These are phyloP conservation scores for Eremochloa ophiuroides DNA, from an alignment of 176 grass and related monocot species.

Conservation along the genomic window DNA sequence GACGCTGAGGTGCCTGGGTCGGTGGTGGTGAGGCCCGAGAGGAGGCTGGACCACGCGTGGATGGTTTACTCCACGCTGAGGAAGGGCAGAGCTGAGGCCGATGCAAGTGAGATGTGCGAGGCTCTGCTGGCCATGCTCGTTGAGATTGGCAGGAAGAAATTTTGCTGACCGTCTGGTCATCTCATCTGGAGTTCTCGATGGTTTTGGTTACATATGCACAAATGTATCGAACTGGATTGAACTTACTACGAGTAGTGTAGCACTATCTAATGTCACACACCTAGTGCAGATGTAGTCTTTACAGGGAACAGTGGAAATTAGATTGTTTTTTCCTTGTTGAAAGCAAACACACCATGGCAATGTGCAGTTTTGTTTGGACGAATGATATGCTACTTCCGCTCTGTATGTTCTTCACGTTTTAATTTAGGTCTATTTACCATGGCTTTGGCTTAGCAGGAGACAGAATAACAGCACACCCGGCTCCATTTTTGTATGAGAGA, in stretches of 20 bases:
- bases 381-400: neutral
- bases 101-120: constrained; percentile 79
- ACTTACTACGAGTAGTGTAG: neutral
- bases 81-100: constrained; percentile 44
- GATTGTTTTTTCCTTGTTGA: neutral
- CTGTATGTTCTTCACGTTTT: neutral
- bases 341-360: neutral
- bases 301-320: neutral
- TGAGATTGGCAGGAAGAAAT: constrained; percentile 46
- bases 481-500: too few relatives aligned
- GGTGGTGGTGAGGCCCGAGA: constrained; percentile 64
- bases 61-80: constrained; percentile 66
- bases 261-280: neutral
- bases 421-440: neutral
- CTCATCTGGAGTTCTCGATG: neutral
- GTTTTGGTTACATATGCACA: neutral
- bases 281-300: neutral
- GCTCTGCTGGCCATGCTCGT: constrained; percentile 78
- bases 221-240: neutral
- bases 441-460: too few relatives aligned
- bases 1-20: constrained; percentile 87
- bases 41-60: constrained; percentile 82
- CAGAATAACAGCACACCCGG: too few relatives aligned
- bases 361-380: neutral
- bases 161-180: neutral